Base-by-base conservation (phyloP, 306 rosid species). In the Rosa chinensis region DNA sequence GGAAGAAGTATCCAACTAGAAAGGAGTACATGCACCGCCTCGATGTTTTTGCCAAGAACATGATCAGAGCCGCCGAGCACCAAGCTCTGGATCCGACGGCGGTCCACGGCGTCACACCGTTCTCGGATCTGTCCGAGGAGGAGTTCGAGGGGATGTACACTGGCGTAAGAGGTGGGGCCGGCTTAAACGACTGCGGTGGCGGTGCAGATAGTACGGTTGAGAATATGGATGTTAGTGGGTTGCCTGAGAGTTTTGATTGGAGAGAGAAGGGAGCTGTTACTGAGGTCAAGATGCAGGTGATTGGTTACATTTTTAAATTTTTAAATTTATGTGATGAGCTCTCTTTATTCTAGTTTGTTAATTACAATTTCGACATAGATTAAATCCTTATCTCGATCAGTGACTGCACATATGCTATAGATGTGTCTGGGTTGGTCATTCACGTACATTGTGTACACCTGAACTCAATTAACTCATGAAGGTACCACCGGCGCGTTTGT, bases 241-340 rank as follows among this genome's bases (percentile, higher is more conserved):
- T 94, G 89, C 98, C 98, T 40, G 90, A 89, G 83, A 86, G 84
- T 78, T 92, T 92, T 50, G 97, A 94, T 73, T 94, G 97, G 98
- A 87, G 97, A n/a, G 92, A 88, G 6, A 91, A 91, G 9, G 98
- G 98, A 2, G 98, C 97, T 18, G 95, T 94, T 28, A 92, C 97
- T 8, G 88, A 79, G n/a, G 97, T 94, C 48, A 92, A 94, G 93
- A 86, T 44, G 85, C 98, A 94, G 97, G 98, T 90, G 64, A 73
- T 2, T 18, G 25, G 10, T 37, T 18, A 1, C 9, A 1, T 8
- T 9, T 25, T 2, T 2, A 32, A 16, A 45, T 61, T 35, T 7
- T 47, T 52, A 17, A 53, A 53, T 17, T 16, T 17, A 4, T 5
- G 58, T 52, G 55, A 49, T 49, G 37, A 32, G 37, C 37, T 32